Percentiles rank a stretch among this genome's conserved stretches.
phyloP scores from a whole-genome alignment of 2,329 filamentous ascomycete species.

The Calonectria pauciramosa region DNA sequence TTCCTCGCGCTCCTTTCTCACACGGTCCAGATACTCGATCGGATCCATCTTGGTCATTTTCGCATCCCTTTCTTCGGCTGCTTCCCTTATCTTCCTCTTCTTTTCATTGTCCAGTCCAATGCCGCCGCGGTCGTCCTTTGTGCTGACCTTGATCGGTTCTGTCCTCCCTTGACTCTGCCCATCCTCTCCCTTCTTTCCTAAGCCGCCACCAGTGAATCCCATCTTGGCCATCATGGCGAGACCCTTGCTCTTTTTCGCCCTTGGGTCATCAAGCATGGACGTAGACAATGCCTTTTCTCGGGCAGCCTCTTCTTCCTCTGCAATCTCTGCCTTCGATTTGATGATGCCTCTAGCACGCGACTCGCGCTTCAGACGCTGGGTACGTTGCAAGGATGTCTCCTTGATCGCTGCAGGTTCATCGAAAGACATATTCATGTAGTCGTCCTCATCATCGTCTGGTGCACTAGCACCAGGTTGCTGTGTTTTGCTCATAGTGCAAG shows the following conservation, averaged over 20 bases:
- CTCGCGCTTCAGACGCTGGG: conserved; percentile 68
- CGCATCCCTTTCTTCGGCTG: conserved; percentile 66
- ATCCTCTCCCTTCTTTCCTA: conserved; percentile 73
- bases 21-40: conserved; percentile 79
- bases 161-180: conserved; percentile 53
- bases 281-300: conserved; percentile 83
- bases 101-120: conserved; percentile 88
- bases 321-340: conserved; percentile 87
- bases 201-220: conserved; percentile 84
- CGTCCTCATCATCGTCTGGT: conserved; percentile 80
- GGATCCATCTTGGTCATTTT: conserved; percentile 76
- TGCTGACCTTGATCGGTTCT: conserved; percentile 81
- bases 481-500: conserved; percentile 25
- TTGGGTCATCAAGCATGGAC: conserved; percentile 74
- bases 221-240: conserved; percentile 97
- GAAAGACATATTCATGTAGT: conserved; percentile 98
- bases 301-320: conserved; percentile 77
- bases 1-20: conserved; percentile 78
- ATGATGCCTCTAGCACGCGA: conserved; percentile 76
- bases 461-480: conserved; percentile 30
- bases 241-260: conserved; percentile 81
- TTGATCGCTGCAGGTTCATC: conserved; percentile 71
- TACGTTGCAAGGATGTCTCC: conserved; percentile 69
- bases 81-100: conserved; percentile 81
- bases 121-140: conserved; percentile 86